A percentile compares a stretch with the other conserved stretches of the same genome.
phyloP scores from a whole-genome alignment of 139 green algal genomes.

The Spirogloea muscicola region DNA sequence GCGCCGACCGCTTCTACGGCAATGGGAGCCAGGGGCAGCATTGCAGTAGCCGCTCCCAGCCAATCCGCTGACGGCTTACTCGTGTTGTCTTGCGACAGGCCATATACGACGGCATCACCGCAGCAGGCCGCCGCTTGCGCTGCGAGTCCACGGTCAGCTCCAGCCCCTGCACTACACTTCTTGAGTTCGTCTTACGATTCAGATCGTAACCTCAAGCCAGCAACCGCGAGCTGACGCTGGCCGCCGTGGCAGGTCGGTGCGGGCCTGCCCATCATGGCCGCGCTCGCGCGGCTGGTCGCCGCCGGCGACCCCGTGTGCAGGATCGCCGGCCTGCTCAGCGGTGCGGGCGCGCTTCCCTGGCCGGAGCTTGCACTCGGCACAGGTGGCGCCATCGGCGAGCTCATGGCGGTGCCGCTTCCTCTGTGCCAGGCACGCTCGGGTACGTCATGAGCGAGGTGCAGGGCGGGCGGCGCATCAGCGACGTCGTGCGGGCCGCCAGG shows the following conservation, averaged over 20 bases:
- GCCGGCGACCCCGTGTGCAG: background rate
- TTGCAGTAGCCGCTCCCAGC: too few relatives aligned
- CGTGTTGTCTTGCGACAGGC: too few relatives aligned
- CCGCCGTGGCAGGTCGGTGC: constrained; percentile 14
- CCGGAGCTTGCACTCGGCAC: too few relatives aligned
- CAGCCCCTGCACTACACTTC: too few relatives aligned
- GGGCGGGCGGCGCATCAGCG: constrained; percentile 23
- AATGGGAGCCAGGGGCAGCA: too few relatives aligned
- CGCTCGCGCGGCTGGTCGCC: constrained; percentile 4
- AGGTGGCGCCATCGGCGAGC: too few relatives aligned
- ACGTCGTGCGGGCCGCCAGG: constrained; percentile 38
- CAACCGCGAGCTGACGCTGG: too few relatives aligned
- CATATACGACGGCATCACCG: background rate
- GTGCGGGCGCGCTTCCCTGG: background rate
- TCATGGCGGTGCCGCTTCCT: too few relatives aligned
- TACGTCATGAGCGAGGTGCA: constrained; percentile 42
- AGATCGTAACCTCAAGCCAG: too few relatives aligned
- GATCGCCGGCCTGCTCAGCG: constrained; percentile 24
- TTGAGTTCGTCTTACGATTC: too few relatives aligned
- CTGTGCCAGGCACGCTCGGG: constrained; percentile 29
- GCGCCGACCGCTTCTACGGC: too few relatives aligned
- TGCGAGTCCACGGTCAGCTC: constrained; percentile 12
- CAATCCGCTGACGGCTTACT: too few relatives aligned
- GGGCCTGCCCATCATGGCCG: constrained; percentile 14
- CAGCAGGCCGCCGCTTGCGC: background rate